Base-by-base conservation (phyloP, 2,329 filamentous ascomycete species). In the Xylariaceae sp. region DNA sequence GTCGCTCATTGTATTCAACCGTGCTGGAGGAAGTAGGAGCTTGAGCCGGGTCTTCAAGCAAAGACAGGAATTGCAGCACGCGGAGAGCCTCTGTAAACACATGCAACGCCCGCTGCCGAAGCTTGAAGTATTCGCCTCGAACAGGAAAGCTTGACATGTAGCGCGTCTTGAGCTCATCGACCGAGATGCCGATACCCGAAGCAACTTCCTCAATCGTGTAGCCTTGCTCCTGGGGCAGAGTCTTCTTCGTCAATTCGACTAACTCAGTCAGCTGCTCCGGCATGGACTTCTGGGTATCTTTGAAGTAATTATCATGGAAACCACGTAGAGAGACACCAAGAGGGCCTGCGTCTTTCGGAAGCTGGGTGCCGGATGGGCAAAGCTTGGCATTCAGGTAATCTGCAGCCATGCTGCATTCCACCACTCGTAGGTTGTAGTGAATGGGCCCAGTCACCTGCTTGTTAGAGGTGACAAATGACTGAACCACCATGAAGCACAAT, bases 351-450 rank as follows among this genome's bases (percentile, higher is more conserved):
- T 99, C 94, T 48, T 79, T 71, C 15, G 89, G 85, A 1, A 97
- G 81, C 30, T 73, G 68, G 1, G 81, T 83, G 33, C 74, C 75
- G 0, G 75, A 64, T 11, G 80, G 77, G 66, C 78, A 81, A 50
- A 83, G 70, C 22, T 74, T 71, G 22, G 81, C 79, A 58, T 84
- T 76, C 52, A 86, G 75, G 62, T 81, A 83, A 19, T 79, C 80
- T 3, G 94, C 90, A 3, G 94, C 94, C 31, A 99, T 79, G 47
- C 87, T 94, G 73, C 90, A 95, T 71, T 99, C 94, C 35, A 96
- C 94, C 1, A 99, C 94, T 27, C 94, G 87, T 19, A 99, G 81
- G 69, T 99, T 99, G 76, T 97, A 99, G 76, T 92, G 90, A 56
- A 95, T 85, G 0, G 92, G 92, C 0, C 87, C 94, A 1, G 92